Evolutionary conservation across 305 asterid genomes (phyloP).

Genomic region (Fraxinus albicans): DNA sequence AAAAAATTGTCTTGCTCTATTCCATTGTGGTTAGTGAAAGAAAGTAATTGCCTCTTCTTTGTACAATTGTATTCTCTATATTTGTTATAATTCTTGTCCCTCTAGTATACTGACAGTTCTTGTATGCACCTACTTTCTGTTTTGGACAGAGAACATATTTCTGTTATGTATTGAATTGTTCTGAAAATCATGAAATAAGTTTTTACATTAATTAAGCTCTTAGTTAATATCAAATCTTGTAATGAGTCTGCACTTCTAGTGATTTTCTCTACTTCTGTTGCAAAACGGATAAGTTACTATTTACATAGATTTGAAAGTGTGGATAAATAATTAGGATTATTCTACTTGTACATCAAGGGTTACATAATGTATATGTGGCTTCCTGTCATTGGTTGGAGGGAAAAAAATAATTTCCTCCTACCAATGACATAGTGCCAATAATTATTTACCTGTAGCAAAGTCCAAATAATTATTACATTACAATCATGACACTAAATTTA

Average conservation of each 20-base stretch:
- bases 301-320: background rate
- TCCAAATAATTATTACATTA: background rate
- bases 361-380: no score
- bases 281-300: background rate
- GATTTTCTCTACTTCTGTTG: background rate
- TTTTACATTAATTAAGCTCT: background rate
- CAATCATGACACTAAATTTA: background rate
- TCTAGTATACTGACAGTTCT: constrained; percentile 1
- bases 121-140: constrained; percentile 7
- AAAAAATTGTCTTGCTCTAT: background rate
- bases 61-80: constrained; percentile 3
- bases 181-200: background rate
- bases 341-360: no score
- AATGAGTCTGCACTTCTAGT: background rate
- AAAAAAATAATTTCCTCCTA: no score
- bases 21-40: constrained; percentile 4
- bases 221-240: background rate
- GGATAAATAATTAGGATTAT: background rate
- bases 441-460: no score
- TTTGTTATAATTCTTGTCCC: background rate
- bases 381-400: no score
- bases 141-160: background rate
- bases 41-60: constrained; percentile 9
- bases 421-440: no score
- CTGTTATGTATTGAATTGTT: constrained; percentile 9